These are phyloP conservation scores for Cercis canadensis DNA, from an alignment of 306 rosid genomes.

Conservation along the genomic window DNA sequence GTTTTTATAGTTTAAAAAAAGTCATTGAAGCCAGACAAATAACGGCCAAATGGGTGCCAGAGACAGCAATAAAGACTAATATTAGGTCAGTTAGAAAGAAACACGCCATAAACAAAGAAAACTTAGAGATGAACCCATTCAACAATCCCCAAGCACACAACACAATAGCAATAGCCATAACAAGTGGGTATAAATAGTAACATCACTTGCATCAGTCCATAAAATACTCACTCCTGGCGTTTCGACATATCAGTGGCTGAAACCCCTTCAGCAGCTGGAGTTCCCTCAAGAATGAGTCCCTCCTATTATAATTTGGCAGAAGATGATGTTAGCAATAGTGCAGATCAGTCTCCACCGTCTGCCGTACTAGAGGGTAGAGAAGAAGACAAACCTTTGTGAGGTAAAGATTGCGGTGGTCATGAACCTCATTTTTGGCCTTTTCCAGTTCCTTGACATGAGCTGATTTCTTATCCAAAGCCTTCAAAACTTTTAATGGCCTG, in stretches of 20 bases:
- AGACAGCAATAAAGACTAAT: no score
- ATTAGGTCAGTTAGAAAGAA: no score
- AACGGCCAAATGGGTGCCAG: no score
- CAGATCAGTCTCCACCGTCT: conserved; percentile 23
- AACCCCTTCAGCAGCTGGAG: conserved; percentile 96
- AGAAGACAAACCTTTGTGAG: conserved; percentile 72
- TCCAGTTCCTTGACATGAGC: conserved; percentile 86
- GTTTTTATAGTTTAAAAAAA: no score
- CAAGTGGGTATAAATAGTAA: conserved; percentile 18
- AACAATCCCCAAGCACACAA: not conserved
- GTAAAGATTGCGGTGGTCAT: conserved; percentile 86
- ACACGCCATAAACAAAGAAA: no score
- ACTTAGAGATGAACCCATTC: no score
- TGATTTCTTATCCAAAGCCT: conserved; percentile 88
- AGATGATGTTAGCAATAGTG: conserved; percentile 41
- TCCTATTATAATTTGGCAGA: conserved; percentile 59
- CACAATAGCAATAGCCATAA: conserved; percentile 20
- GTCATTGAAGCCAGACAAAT: no score
- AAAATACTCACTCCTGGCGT: conserved; percentile 77
- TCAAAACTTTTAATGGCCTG: conserved; percentile 76
- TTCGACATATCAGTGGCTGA: conserved; percentile 79
- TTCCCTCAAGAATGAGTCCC: conserved; percentile 86
- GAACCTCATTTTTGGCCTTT: conserved; percentile 69
- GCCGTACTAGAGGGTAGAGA: conserved; percentile 9
- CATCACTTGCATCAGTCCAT: conserved; percentile 24